Evolutionary conservation across 768 basidiomycete species (phyloP), one percentile per base, ranked within the genome.

Genomic region (Terana coerulea): DNA sequence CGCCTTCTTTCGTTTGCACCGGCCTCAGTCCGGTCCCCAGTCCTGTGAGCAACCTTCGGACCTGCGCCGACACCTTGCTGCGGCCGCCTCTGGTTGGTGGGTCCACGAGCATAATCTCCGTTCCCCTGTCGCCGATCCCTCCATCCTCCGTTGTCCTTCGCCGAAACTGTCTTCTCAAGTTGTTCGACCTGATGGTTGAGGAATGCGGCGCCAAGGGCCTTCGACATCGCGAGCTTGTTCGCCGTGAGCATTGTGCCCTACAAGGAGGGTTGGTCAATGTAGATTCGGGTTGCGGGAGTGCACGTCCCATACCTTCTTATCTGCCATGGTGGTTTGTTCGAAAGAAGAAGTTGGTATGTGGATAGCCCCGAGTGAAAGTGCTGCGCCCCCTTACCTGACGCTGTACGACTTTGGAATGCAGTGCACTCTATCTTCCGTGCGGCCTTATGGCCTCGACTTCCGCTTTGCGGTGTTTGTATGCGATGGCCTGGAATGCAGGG

Each of bases 101-200:
- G 9, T 25, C 37, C 33, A 33, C 44, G 43, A 9, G 12, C 37
- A 28, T 29, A 43, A 40, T 28, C 22, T 50, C 43, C 39, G 31
- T 14, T 21, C 29, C 17, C 5, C 21, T 41, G 49, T 31, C 60
- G 56, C 62, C 64, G 74, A 50, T 79, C 80, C 55, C 84, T 72
- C 85, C 85, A 86, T 56, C 77, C 78, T 1, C 78, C 75, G 7
- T 74, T 70, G 6, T 76, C 78, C 40, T 52, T 36, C 29, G 72
- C 72, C 3, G 74, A 70, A 17, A 90, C 85, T 0, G 83, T 75
- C 67, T 86, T 86, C 72, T 93, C 90, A 48, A 93, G 83, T 62
- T 91, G 86, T 59, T 91, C 88, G 37, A 93, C 91, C 61, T 93
- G 89, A 59, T 93, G 90, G 56, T 78, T 86, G 53, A 93, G 78